Conservation (phyloP, 208 protist genomes). For the Novymonas esmeraldas region DNA sequence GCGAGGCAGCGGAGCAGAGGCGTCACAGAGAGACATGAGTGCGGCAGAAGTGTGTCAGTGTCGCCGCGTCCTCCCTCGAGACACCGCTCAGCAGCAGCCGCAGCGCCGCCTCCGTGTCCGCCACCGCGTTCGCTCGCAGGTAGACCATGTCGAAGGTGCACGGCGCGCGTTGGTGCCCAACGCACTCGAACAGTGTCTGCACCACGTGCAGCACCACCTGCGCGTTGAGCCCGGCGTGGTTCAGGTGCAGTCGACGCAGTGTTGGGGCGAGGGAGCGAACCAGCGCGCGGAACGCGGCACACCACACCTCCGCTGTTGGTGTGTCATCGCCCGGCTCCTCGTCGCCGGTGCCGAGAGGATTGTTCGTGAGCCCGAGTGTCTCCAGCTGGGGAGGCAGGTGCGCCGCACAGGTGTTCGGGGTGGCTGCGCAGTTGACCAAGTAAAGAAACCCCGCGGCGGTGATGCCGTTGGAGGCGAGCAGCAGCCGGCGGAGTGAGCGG, state of each 20-base stretch:
- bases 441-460: conserved; percentile 6
- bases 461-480: conserved; percentile 31
- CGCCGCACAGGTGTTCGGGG: not conserved
- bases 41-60: conserved; percentile 2
- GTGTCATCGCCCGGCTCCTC: not conserved
- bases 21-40: conserved; percentile 21
- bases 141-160: conserved; percentile 22
- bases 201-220: conserved; percentile 21
- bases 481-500: conserved; percentile 26
- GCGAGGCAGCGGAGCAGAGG: too few relatives aligned
- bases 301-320: not conserved
- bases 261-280: not conserved
- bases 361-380: conserved; percentile 49
- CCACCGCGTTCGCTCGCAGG: conserved; percentile 19
- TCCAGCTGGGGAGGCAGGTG: conserved; percentile 11
- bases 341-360: conserved; percentile 15
- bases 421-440: not conserved
- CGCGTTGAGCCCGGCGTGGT: conserved; percentile 33
- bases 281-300: conserved; percentile 14
- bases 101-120: conserved; percentile 6
- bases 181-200: conserved; percentile 9
- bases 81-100: not conserved
- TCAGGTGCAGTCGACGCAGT: conserved; percentile 44
- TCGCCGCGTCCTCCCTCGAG: not conserved
- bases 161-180: not conserved